Evolutionary conservation across 257 asterid species (phyloP).

Genomic region (Capsicum pubescens): DNA sequence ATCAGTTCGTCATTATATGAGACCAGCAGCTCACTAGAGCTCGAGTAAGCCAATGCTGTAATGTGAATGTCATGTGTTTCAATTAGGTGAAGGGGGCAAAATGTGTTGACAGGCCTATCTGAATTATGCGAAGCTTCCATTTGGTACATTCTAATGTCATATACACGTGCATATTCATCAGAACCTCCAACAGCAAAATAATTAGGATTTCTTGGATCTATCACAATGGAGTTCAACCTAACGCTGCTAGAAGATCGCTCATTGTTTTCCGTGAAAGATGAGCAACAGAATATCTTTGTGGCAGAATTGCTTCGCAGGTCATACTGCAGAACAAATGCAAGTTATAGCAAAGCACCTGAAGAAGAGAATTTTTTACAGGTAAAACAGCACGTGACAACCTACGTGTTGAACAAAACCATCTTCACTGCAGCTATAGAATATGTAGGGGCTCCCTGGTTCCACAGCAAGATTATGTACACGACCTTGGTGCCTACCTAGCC

Average conservation of each 20-base stretch:
- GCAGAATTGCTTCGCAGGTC: conserved; percentile 73
- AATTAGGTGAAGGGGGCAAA: conserved; percentile 61
- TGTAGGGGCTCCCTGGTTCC: conserved; percentile 79
- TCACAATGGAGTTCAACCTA: conserved; percentile 65
- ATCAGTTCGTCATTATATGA: conserved; percentile 76
- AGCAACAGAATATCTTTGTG: conserved; percentile 68
- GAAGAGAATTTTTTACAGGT: conserved; percentile 1
- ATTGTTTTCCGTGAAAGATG: conserved; percentile 45
- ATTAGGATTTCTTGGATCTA: conserved; percentile 82
- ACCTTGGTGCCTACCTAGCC: conserved; percentile 66
- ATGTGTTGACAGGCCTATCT: conserved; percentile 56
- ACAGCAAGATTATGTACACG: conserved; percentile 85
- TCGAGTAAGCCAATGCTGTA: conserved; percentile 76
- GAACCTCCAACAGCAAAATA: conserved; percentile 75
- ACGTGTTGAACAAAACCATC: conserved; percentile 83
- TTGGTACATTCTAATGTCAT: conserved; percentile 66
- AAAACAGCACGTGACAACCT: conserved; percentile 36
- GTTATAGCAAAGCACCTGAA: conserved; percentile 1
- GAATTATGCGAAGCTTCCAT: conserved; percentile 34
- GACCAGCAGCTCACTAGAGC: conserved; percentile 69
- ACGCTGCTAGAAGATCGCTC: conserved; percentile 40
- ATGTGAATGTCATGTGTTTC: conserved; percentile 55
- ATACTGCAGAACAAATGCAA: conserved; percentile 56
- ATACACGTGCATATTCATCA: conserved; percentile 72
- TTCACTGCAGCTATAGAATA: conserved; percentile 82